Evolutionary conservation across 352 stramenopile species (phyloP).

Genomic region (Globisporangium ultimum): DNA sequence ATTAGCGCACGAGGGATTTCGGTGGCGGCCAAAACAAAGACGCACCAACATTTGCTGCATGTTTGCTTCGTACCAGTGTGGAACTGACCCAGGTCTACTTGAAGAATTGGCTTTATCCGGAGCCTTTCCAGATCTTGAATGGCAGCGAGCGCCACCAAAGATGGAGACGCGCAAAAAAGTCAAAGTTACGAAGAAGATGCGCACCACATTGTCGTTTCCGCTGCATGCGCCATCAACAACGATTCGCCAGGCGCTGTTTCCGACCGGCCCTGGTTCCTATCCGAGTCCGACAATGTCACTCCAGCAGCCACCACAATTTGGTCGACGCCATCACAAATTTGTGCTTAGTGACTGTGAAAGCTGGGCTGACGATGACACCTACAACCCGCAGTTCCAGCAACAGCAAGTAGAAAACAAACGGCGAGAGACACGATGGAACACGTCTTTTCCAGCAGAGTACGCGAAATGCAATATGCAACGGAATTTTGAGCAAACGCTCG

Average conservation of each 20-base stretch:
- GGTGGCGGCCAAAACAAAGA: too few species aligned
- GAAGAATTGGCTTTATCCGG: slow-evolving; percentile 36
- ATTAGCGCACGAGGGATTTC: too few species aligned
- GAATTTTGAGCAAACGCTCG: slow-evolving; percentile 54
- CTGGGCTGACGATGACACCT: slow-evolving; percentile 3
- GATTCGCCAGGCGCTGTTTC: slow-evolving; percentile 40
- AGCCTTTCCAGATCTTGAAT: slow-evolving; percentile 17
- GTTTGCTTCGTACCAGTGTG: slow-evolving; percentile 1
- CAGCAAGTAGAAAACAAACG: slow-evolving; percentile 33
- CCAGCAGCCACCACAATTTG: slow-evolving; percentile 12
- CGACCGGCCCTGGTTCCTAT: slow-evolving; percentile 38
- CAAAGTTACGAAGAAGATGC: slow-evolving; percentile 17
- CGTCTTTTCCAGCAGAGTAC: slow-evolving; percentile 69
- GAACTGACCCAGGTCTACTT: slow-evolving; percentile 20
- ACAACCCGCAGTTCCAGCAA: slow-evolving; percentile 10
- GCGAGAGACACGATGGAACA: slow-evolving; percentile 70
- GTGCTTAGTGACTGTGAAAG: background rate
- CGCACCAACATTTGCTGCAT: too few species aligned
- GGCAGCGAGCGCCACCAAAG: slow-evolving; percentile 5
- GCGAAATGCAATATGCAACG: slow-evolving; percentile 23
- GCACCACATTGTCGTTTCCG: slow-evolving; percentile 28
- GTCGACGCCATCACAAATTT: slow-evolving; percentile 13
- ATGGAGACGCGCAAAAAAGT: slow-evolving; percentile 16
- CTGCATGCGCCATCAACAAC: slow-evolving; percentile 30
- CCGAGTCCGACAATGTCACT: slow-evolving; percentile 29